phyloP scores from a whole-genome alignment of 331 rosid genomes.

The Quercus lobata region DNA sequence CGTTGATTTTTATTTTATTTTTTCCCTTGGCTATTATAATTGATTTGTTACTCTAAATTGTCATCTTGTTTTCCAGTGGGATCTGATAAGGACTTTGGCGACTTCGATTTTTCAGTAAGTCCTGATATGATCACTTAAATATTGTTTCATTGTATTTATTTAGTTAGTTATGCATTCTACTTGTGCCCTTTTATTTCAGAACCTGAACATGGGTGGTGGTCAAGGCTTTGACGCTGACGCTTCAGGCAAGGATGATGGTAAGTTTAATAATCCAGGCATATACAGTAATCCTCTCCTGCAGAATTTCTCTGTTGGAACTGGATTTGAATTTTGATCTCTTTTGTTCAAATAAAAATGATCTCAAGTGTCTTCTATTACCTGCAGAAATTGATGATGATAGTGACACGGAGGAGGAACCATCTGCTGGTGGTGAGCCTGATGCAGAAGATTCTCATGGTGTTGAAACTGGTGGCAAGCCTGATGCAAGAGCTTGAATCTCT shows the following conservation, averaged over 20 bases:
- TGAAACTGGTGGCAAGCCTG: background rate
- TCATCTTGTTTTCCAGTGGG: constrained; percentile 34
- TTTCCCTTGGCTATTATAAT: constrained; percentile 4
- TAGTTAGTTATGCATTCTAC: background rate
- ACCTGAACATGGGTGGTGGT: constrained; percentile 26
- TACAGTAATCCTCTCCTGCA: background rate
- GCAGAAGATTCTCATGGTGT: background rate
- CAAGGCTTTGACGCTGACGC: constrained; percentile 12
- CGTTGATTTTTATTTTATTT: background rate
- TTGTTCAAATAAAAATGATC: background rate
- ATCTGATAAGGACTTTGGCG: constrained; percentile 41
- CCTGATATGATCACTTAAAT: background rate
- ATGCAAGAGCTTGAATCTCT: background rate
- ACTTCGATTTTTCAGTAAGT: constrained; percentile 60
- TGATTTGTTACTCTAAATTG: background rate
- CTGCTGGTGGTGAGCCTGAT: constrained; percentile 2
- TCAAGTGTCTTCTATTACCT: background rate
- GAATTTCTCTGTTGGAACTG: background rate
- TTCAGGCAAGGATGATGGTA: constrained; percentile 23
- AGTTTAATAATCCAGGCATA: background rate
- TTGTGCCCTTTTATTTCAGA: background rate
- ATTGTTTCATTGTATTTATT: too few relatives aligned
- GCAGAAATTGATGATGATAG: constrained; percentile 19
- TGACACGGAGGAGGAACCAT: constrained; percentile 24
- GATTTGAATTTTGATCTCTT: background rate